Percentiles rank a stretch among this genome's conserved stretches.
phyloP scores from a whole-genome alignment of 1,139 yeast species.

The Suhomyces anneliseae region DNA sequence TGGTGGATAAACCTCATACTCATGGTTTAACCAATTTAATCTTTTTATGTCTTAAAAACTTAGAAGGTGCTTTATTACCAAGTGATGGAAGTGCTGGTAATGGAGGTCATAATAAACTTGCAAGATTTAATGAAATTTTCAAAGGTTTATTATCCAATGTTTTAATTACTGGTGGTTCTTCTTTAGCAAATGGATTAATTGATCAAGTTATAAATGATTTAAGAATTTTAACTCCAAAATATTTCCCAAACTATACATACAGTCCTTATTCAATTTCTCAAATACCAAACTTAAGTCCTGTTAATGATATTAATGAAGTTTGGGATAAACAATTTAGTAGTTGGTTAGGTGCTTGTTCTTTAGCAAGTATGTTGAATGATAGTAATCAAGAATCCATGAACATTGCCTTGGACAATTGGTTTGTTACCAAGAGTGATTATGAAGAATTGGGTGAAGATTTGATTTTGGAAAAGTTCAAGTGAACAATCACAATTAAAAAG shows the following conservation, averaged over 20 bases:
- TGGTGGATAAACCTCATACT: conserved; percentile 40
- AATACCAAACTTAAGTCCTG: conserved; percentile 13
- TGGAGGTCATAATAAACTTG: conserved; percentile 28
- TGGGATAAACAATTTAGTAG: conserved; percentile 59
- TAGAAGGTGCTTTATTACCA: conserved; percentile 34
- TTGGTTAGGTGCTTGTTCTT: conserved; percentile 69
- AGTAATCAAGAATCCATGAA: conserved; percentile 39
- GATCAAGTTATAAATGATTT: conserved; percentile 63
- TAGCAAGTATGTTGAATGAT: conserved; percentile 53
- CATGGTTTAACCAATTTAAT: conserved; percentile 51
- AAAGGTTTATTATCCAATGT: conserved; percentile 54
- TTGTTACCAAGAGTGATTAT: conserved; percentile 57
- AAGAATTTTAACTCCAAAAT: conserved; percentile 42
- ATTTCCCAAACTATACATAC: conserved; percentile 51
- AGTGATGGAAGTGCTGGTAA: conserved; percentile 21
- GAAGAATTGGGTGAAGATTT: conserved; percentile 61
- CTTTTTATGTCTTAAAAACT: conserved; percentile 41
- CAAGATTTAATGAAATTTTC: conserved; percentile 43
- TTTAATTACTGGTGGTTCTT: conserved; percentile 65
- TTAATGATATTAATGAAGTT: conserved; percentile 33
- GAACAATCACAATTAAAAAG: conserved; percentile 3
- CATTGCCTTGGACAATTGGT: conserved; percentile 53
- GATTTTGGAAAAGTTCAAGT: conserved; percentile 56
- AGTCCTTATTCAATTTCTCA: conserved; percentile 35
- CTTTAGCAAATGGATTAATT: conserved; percentile 59